These are phyloP conservation scores for Margaritispora aquatica DNA, from an alignment of 495 filamentous ascomycete genomes.

Conservation along the genomic window DNA sequence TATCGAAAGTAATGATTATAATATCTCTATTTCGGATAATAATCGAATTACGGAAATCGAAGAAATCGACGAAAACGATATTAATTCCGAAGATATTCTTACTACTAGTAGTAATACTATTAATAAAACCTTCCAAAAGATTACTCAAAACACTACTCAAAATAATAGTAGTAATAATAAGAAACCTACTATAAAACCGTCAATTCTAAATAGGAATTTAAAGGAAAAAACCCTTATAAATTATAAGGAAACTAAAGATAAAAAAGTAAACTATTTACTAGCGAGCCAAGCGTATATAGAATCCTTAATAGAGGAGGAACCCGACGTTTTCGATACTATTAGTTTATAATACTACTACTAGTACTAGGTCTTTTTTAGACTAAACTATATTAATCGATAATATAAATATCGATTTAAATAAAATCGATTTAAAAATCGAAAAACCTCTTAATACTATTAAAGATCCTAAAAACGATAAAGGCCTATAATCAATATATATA, in stretches of 20 bases:
- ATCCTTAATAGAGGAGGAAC: not conserved
- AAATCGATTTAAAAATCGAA: not conserved
- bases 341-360: not conserved
- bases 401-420: constrained; percentile 1
- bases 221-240: no score
- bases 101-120: not conserved
- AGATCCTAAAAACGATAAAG: constrained; percentile 8
- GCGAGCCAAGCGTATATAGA: not conserved
- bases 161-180: not conserved
- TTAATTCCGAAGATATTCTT: not conserved
- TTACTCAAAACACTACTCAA: not conserved
- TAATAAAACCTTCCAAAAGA: not conserved
- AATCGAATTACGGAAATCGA: no score
- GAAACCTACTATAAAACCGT: no score
- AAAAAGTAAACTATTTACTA: not conserved
- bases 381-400: not conserved
- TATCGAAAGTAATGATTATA: not conserved
- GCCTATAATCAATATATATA: constrained; percentile 8
- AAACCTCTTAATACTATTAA: not conserved
- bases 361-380: no score
- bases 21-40: not conserved
- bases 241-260: no score
- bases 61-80: not conserved
- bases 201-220: no score
- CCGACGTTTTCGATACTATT: not conserved